Conservation (phyloP, 495 filamentous ascomycete genomes). For the Xylaria nigripes region DNA sequence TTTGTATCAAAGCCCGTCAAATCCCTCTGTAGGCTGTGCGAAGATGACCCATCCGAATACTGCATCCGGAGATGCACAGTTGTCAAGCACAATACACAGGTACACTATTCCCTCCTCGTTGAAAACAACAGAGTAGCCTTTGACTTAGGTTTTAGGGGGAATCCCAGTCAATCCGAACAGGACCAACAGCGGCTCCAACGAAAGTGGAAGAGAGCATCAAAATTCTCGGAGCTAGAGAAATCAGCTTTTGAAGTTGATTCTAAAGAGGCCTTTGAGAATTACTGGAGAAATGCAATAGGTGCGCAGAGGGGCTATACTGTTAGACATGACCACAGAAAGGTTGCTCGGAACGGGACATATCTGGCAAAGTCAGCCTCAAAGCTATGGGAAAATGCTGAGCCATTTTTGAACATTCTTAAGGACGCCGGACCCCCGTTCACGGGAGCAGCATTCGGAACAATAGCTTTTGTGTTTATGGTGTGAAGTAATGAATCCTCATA, state of each 20-base stretch:
- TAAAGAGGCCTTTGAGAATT: not conserved
- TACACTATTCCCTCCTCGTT: not conserved
- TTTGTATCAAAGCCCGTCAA: not conserved
- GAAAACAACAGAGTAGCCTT: not conserved
- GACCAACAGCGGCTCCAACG: not conserved
- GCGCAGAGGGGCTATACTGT: not conserved
- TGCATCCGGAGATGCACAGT: not conserved
- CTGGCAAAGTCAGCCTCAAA: not conserved
- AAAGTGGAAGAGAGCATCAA: not conserved
- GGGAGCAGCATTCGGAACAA: not conserved
- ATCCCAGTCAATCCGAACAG: not conserved
- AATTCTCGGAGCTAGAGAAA: not conserved
- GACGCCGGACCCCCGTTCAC: not conserved
- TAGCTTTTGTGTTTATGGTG: not conserved
- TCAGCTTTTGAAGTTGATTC: not conserved
- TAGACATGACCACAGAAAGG: not conserved
- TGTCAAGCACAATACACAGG: not conserved
- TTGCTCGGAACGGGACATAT: not conserved
- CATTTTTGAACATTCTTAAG: not conserved
- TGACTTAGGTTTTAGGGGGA: not conserved
- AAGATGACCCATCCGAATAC: not conserved
- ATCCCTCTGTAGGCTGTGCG: too few species aligned
- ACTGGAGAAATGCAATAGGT: not conserved
- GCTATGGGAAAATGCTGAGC: not conserved
- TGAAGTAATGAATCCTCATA: not conserved